Evolutionary conservation across 305 asterid genomes (phyloP).

Genomic region (Fraxinus nigra): DNA sequence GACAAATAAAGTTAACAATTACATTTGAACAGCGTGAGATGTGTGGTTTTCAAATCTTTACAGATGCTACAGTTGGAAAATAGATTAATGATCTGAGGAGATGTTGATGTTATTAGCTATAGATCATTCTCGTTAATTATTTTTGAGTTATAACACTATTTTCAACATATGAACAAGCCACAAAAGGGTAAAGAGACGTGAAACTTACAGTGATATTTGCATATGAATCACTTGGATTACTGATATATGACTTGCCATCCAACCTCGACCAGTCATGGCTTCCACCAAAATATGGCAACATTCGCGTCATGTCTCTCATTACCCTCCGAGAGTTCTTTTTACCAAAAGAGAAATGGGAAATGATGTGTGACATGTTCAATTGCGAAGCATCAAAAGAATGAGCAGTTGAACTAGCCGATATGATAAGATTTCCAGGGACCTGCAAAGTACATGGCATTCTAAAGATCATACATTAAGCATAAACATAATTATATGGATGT

Average conservation of each 20-base stretch:
- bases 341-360: conserved; percentile 81
- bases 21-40: background rate
- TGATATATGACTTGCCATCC: conserved; percentile 68
- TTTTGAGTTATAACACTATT: background rate
- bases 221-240: conserved; percentile 81
- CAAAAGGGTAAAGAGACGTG: background rate
- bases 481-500: background rate
- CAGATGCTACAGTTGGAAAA: background rate
- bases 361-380: conserved; percentile 96
- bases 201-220: conserved; percentile 90
- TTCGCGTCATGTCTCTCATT: conserved; percentile 60
- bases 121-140: background rate
- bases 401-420: conserved; percentile 85
- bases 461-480: background rate
- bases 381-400: conserved; percentile 93
- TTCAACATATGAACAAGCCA: background rate
- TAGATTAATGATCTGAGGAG: background rate
- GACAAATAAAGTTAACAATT: background rate
- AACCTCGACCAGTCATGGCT: conserved; percentile 62
- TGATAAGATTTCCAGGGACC: conserved; percentile 92
- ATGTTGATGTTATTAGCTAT: background rate
- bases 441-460: conserved; percentile 34
- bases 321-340: conserved; percentile 64
- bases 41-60: background rate
- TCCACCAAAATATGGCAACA: conserved; percentile 72